phyloP scores from a whole-genome alignment of 2,329 filamentous ascomycete genomes.

The Corinectria fuckeliana region DNA sequence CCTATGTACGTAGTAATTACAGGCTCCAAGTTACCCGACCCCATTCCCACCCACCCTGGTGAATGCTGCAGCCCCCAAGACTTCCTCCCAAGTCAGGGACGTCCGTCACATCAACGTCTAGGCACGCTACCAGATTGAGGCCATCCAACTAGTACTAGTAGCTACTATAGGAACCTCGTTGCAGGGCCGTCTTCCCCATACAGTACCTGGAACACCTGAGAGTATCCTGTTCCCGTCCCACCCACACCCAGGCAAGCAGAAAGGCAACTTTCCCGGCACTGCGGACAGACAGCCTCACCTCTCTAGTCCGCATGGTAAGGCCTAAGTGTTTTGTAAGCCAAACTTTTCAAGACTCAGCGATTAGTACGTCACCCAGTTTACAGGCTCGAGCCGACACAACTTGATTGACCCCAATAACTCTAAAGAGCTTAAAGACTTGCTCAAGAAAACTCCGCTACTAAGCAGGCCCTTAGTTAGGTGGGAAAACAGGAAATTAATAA shows the following conservation, averaged over 20 bases:
- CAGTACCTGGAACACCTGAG: background rate
- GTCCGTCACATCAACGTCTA: background rate
- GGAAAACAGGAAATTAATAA: too few species aligned
- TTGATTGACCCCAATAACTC: too few species aligned
- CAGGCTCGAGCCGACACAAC: too few species aligned
- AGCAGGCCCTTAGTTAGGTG: too few species aligned
- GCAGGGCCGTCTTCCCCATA: background rate
- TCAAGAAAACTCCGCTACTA: too few species aligned
- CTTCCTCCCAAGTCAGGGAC: background rate
- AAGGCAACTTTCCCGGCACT: background rate
- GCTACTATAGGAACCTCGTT: too few species aligned
- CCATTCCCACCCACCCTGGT: background rate
- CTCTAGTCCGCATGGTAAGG: too few species aligned
- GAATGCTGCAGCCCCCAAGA: background rate
- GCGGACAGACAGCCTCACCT: background rate
- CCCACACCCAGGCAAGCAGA: background rate
- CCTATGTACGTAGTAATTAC: background rate
- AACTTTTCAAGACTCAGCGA: too few species aligned
- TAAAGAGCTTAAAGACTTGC: too few species aligned
- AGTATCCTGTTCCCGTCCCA: background rate
- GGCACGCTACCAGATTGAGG: slow-evolving; percentile 14
- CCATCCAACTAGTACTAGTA: slow-evolving; percentile 18
- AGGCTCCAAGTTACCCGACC: too few species aligned
- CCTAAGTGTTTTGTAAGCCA: background rate
- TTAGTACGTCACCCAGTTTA: too few species aligned